These are phyloP conservation scores for Apocynum venetum DNA, from an alignment of 257 asterid species.

Conservation along the genomic window DNA sequence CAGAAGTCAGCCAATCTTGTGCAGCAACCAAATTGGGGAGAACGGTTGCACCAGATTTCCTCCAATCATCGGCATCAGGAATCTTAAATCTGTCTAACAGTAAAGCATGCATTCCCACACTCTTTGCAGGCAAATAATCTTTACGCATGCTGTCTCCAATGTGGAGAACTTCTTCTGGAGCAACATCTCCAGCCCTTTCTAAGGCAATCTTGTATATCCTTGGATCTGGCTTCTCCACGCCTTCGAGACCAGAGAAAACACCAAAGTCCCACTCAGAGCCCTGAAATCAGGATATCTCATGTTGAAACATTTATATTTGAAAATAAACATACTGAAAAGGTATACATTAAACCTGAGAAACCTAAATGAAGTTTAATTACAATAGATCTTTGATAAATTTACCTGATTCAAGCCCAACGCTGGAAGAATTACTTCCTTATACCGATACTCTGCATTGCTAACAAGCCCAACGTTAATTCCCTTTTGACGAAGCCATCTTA, in stretches of 20 bases:
- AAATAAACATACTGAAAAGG: not conserved
- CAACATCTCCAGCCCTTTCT: constrained; percentile 79
- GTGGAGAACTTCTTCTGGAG: constrained; percentile 76
- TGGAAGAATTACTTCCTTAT: constrained; percentile 88
- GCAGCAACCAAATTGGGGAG: constrained; percentile 71
- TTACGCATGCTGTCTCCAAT: constrained; percentile 91
- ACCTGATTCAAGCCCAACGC: constrained; percentile 86
- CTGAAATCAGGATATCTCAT: constrained; percentile 28
- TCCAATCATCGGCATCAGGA: constrained; percentile 76
- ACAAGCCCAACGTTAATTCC: constrained; percentile 76
- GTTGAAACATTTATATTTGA: not conserved
- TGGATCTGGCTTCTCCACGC: constrained; percentile 88
- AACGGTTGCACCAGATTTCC: constrained; percentile 74
- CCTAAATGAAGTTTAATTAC: not conserved
- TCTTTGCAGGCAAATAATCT: constrained; percentile 76
- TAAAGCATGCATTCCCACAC: constrained; percentile 76
- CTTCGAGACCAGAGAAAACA: constrained; percentile 92
- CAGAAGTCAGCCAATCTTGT: constrained; percentile 65
- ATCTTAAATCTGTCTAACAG: constrained; percentile 72
- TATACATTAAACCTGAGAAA: not conserved
- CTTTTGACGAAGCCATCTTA: constrained; percentile 67
- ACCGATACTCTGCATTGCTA: constrained; percentile 93
- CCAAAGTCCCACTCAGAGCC: constrained; percentile 99
- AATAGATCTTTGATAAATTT: constrained; percentile 3
- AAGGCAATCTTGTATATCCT: constrained; percentile 72